These are phyloP conservation scores for Setomelanomma holmii DNA, from an alignment of 2,329 filamentous ascomycete species.

Conservation along the genomic window DNA sequence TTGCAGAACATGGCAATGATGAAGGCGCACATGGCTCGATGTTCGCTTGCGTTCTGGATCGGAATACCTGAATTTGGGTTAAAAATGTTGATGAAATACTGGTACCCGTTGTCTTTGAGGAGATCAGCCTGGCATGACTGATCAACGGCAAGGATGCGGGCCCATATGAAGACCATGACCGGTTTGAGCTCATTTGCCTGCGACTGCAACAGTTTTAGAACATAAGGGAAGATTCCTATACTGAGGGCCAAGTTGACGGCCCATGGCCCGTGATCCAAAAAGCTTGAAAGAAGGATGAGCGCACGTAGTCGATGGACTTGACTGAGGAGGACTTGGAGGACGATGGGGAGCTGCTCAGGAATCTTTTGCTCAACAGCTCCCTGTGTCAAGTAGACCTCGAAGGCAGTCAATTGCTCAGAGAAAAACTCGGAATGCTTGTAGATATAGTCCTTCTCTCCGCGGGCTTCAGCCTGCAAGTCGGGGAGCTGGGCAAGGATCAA, in stretches of 20 bases:
- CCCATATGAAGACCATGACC: slow-evolving; percentile 99
- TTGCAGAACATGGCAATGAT: slow-evolving; percentile 98
- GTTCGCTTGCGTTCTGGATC: slow-evolving; percentile 87
- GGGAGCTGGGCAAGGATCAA: slow-evolving; percentile 91
- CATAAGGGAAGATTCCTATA: slow-evolving; percentile 98
- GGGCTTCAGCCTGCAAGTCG: slow-evolving; percentile 77
- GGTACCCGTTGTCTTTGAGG: slow-evolving; percentile 95
- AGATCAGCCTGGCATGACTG: slow-evolving; percentile 91
- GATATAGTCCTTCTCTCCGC: slow-evolving; percentile 79
- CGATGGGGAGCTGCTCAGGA: slow-evolving; percentile 93
- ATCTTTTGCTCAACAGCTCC: slow-evolving; percentile 85
- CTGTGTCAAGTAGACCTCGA: slow-evolving; percentile 90
- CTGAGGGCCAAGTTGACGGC: slow-evolving; percentile 97
- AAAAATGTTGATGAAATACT: slow-evolving; percentile 93
- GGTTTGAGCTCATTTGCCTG: slow-evolving; percentile 94
- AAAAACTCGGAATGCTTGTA: slow-evolving; percentile 97
- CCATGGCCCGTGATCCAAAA: slow-evolving; percentile 95
- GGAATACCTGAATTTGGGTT: slow-evolving; percentile 83
- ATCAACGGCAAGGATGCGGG: slow-evolving; percentile 92
- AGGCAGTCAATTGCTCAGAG: slow-evolving; percentile 94
- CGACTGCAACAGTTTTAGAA: slow-evolving; percentile 95
- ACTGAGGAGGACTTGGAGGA: slow-evolving; percentile 92
- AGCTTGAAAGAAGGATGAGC: slow-evolving; percentile 88
- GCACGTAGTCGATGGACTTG: slow-evolving; percentile 93
- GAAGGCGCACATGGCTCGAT: slow-evolving; percentile 98